These are phyloP conservation scores for Suillus placidus DNA, from an alignment of 768 basidiomycete genomes.

Conservation along the genomic window DNA sequence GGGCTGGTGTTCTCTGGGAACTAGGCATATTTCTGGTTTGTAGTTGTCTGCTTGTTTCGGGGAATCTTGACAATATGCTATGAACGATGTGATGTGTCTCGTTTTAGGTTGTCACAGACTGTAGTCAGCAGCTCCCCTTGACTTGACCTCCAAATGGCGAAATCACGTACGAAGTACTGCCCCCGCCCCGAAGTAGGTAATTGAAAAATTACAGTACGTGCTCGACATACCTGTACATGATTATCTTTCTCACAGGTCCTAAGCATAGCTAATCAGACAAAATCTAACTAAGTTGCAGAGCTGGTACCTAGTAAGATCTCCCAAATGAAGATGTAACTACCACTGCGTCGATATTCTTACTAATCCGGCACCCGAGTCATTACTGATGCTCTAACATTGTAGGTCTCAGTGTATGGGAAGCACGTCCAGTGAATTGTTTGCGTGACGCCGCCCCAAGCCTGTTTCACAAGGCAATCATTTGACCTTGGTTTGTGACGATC, in stretches of 20 bases:
- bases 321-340: neutral
- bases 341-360: neutral
- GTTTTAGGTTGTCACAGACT: neutral
- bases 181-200: too few relatives aligned
- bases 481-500: neutral
- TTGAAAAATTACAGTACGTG: neutral
- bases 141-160: neutral
- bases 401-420: neutral
- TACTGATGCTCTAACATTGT: neutral
- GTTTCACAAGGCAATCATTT: constrained; percentile 6
- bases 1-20: neutral
- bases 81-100: neutral
- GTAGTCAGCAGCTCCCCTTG: neutral
- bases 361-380: too few relatives aligned
- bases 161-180: too few relatives aligned
- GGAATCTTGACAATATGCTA: neutral
- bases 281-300: neutral
- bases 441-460: neutral
- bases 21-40: neutral
- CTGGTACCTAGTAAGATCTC: neutral
- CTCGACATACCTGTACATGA: too few relatives aligned
- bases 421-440: neutral
- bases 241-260: too few relatives aligned
- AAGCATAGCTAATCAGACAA: neutral
- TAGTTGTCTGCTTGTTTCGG: neutral